phyloP scores from a whole-genome alignment of 169 alveolate genomes.

The Amoebophrya sp. region DNA sequence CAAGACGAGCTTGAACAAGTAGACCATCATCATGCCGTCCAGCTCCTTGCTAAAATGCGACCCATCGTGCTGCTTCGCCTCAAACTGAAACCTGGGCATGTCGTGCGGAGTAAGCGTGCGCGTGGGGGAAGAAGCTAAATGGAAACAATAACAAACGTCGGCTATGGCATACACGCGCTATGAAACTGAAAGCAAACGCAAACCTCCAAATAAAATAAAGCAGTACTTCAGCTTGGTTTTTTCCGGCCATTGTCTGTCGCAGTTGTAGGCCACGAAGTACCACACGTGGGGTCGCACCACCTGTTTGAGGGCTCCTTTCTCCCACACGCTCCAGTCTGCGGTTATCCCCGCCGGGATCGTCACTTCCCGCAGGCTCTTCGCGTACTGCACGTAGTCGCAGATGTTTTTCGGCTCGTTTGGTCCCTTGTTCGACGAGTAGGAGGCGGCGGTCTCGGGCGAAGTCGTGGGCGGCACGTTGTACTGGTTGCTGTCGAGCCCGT shows the following conservation, averaged over 20 bases:
- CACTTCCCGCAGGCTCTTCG: neutral
- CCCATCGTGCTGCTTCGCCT: neutral
- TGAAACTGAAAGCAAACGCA: too few relatives aligned
- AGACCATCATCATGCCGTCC: neutral
- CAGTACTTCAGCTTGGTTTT: too few relatives aligned
- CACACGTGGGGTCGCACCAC: conserved; percentile 17
- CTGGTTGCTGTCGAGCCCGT: neutral
- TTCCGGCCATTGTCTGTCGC: neutral
- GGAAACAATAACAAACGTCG: too few relatives aligned
- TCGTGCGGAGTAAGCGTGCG: too few relatives aligned
- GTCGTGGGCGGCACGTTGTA: neutral
- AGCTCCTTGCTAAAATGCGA: neutral
- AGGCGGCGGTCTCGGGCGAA: too few relatives aligned
- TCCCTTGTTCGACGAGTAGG: too few relatives aligned
- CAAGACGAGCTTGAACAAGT: neutral
- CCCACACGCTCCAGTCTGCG: neutral
- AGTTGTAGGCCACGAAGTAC: conserved; percentile 2
- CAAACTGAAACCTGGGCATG: neutral
- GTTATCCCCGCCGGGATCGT: neutral
- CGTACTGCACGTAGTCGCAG: neutral
- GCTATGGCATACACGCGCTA: too few relatives aligned
- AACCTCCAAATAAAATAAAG: too few relatives aligned
- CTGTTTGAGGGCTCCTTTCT: conserved; percentile 10
- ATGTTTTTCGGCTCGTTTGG: neutral
- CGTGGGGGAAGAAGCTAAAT: too few relatives aligned